phyloP scores from a whole-genome alignment of 306 rosid species.

The Lagenaria siceraria region DNA sequence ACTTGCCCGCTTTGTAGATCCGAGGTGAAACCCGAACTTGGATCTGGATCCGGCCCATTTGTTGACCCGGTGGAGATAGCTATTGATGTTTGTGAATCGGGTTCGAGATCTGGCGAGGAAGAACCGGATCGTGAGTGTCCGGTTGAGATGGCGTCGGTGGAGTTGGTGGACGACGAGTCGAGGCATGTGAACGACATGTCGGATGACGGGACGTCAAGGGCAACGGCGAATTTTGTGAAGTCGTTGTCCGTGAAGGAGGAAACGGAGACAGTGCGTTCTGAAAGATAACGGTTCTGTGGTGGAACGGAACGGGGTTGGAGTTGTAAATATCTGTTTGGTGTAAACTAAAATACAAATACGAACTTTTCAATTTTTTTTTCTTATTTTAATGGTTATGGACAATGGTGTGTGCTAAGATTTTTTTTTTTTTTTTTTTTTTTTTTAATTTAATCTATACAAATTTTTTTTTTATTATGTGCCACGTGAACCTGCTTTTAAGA shows the following conservation, averaged over 20 bases:
- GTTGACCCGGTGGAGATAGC: background rate
- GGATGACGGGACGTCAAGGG: background rate
- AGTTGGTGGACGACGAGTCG: background rate
- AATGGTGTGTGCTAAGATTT: no score
- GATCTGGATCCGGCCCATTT: background rate
- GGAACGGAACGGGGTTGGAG: background rate
- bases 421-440: no score
- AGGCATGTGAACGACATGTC: background rate
- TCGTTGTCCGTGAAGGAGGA: background rate
- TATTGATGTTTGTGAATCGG: background rate
- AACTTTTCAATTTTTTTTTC: background rate
- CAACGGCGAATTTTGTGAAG: background rate
- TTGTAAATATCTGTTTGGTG: background rate
- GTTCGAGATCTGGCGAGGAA: background rate
- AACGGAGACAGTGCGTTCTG: background rate
- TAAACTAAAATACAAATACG: background rate
- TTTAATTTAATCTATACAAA: no score
- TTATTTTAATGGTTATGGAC: no score
- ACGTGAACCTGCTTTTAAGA: no score
- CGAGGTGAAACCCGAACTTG: background rate
- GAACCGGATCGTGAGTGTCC: background rate
- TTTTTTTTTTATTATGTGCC: no score
- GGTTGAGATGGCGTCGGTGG: background rate
- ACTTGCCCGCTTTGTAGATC: slow-evolving; percentile 77
- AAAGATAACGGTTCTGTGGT: background rate